Evolutionary conservation across 768 basidiomycete genomes (phyloP).

Genomic region (Amanita molliuscula): DNA sequence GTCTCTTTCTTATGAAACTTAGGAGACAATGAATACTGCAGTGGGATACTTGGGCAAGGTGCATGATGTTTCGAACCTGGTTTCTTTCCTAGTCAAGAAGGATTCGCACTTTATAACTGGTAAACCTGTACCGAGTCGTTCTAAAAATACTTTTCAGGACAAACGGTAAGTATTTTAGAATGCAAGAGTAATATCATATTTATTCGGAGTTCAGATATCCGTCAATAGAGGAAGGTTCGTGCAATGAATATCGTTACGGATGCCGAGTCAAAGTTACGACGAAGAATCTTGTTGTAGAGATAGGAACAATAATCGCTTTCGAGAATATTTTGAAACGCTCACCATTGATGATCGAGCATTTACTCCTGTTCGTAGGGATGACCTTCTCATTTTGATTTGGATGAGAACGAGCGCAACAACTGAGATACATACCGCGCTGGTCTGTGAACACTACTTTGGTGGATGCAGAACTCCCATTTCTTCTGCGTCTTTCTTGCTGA

Average conservation of each 20-base stretch:
- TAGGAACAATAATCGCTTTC: neutral
- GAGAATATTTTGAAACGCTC: neutral
- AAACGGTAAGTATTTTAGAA: neutral
- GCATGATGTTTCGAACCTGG: constrained; percentile 20
- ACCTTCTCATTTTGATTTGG: neutral
- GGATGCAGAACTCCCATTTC: constrained; percentile 6
- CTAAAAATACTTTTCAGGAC: no score
- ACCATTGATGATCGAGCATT: neutral
- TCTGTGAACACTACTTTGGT: constrained; percentile 6
- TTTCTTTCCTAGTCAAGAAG: constrained; percentile 22
- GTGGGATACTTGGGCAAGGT: constrained; percentile 11
- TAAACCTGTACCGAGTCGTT: no score
- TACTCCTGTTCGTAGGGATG: neutral
- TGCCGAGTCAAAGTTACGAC: neutral
- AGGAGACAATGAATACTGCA: neutral
- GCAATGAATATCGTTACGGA: neutral
- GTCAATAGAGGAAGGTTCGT: constrained; percentile 4
- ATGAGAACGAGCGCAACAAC: neutral
- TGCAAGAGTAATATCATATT: neutral
- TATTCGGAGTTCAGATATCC: neutral
- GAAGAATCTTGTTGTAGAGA: no score
- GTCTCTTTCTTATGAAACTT: neutral
- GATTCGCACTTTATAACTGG: constrained; percentile 22
- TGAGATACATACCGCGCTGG: constrained; percentile 3
- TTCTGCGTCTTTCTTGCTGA: constrained; percentile 5